These are phyloP conservation scores for Typha latifolia DNA, from an alignment of 176 grass and related monocot genomes.

Conservation along the genomic window DNA sequence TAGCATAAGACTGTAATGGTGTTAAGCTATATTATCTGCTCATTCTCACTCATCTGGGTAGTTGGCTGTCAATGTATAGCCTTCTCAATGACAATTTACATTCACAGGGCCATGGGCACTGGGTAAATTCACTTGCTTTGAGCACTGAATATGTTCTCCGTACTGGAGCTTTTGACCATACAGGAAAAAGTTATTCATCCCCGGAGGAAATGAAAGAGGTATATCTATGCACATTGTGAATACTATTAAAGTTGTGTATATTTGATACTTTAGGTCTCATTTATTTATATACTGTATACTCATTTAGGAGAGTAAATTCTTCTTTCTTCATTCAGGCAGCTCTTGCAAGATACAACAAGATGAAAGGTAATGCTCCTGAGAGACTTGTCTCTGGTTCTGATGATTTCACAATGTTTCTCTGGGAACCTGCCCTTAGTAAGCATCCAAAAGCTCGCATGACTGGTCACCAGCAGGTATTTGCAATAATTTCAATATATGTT, in stretches of 20 bases:
- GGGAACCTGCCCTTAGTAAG: slow-evolving; percentile 76
- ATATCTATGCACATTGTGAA: not conserved
- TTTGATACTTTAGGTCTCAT: too few relatives aligned
- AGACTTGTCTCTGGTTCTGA: slow-evolving; percentile 96
- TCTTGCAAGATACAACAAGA: slow-evolving; percentile 78
- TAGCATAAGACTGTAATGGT: too few relatives aligned
- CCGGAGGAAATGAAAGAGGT: slow-evolving; percentile 91
- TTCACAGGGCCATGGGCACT: slow-evolving; percentile 88
- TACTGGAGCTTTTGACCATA: slow-evolving; percentile 91
- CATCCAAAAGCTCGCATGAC: slow-evolving; percentile 79
- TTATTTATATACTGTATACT: too few relatives aligned
- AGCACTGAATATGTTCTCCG: slow-evolving; percentile 98
- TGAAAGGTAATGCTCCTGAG: slow-evolving; percentile 76
- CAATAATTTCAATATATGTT: too few relatives aligned
- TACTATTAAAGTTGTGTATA: not conserved
- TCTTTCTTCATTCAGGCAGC: slow-evolving; percentile 43
- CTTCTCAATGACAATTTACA: not conserved
- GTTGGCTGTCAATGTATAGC: not conserved
- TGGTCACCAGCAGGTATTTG: slow-evolving; percentile 91
- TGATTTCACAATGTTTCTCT: slow-evolving; percentile 95
- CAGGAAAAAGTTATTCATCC: slow-evolving; percentile 69
- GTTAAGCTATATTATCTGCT: too few relatives aligned
- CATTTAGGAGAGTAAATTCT: too few relatives aligned
- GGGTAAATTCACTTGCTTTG: slow-evolving; percentile 95
- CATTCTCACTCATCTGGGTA: not conserved